Percentiles rank a stretch among this genome's conserved stretches.
Evolutionary conservation across 805 yeast genomes (phyloP).

Genomic region (Candida broadrunensis): DNA sequence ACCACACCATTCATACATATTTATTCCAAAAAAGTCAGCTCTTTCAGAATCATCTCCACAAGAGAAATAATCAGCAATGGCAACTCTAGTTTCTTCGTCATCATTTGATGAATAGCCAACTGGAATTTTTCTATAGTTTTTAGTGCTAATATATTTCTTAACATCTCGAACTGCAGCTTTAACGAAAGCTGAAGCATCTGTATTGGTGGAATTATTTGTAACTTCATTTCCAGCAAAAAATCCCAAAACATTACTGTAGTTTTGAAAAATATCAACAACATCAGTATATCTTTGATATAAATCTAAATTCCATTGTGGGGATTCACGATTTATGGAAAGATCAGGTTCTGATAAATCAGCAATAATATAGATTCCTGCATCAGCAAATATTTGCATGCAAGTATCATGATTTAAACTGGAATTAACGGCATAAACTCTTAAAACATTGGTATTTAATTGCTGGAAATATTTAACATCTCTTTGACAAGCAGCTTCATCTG

Average conservation of each 20-base stretch:
- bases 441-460: slow-evolving; percentile 38
- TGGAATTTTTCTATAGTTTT: slow-evolving; percentile 75
- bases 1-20: slow-evolving; percentile 91
- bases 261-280: slow-evolving; percentile 77
- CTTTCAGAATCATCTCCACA: slow-evolving; percentile 70
- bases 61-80: slow-evolving; percentile 78
- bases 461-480: slow-evolving; percentile 40
- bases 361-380: slow-evolving; percentile 43
- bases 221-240: slow-evolving; percentile 99
- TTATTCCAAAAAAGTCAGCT: slow-evolving; percentile 79
- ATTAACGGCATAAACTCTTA: slow-evolving; percentile 43
- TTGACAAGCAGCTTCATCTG: slow-evolving; percentile 39
- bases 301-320: slow-evolving; percentile 74
- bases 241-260: slow-evolving; percentile 81
- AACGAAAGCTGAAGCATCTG: slow-evolving; percentile 89
- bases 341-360: slow-evolving; percentile 65
- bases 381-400: slow-evolving; percentile 42
- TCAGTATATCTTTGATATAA: slow-evolving; percentile 73
- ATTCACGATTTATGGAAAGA: slow-evolving; percentile 68
- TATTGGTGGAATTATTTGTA: slow-evolving; percentile 75
- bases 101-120: slow-evolving; percentile 94
- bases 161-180: slow-evolving; percentile 94
- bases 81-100: slow-evolving; percentile 74
- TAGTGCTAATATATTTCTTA: slow-evolving; percentile 65
- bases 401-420: slow-evolving; percentile 34